Evolutionary conservation across 2,329 filamentous ascomycete genomes (phyloP).

Genomic region (Aplosporella prunicola): DNA sequence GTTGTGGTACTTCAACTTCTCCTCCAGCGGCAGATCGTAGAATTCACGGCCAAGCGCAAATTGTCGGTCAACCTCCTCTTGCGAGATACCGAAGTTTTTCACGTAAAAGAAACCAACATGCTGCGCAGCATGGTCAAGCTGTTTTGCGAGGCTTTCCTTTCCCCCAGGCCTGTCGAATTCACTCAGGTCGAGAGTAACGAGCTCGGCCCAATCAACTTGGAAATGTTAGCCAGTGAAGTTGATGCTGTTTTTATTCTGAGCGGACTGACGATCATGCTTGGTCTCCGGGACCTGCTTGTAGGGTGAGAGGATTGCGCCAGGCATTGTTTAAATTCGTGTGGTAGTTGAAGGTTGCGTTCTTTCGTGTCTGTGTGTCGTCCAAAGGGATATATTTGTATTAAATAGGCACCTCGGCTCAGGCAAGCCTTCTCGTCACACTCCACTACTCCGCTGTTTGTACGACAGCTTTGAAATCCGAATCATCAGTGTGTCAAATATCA

Average conservation of each 20-base stretch:
- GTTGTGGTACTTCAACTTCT: conserved; percentile 48
- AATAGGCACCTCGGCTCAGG: too few species aligned
- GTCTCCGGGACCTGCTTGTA: conserved; percentile 25
- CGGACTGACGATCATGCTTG: conserved; percentile 18
- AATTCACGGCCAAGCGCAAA: conserved; percentile 53
- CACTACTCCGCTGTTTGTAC: too few species aligned
- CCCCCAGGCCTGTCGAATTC: conserved; percentile 46
- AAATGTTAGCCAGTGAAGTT: not conserved
- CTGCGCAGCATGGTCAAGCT: conserved; percentile 46
- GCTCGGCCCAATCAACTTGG: conserved; percentile 44
- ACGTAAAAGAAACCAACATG: conserved; percentile 53
- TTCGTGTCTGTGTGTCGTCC: too few species aligned
- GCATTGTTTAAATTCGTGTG: conserved; percentile 12
- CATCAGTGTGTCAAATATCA: too few species aligned
- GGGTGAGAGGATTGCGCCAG: conserved; percentile 14
- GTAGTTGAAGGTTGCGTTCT: too few species aligned
- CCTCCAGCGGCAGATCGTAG: conserved; percentile 46
- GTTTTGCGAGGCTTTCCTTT: conserved; percentile 44
- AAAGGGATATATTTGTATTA: too few species aligned
- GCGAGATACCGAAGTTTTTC: conserved; percentile 49
- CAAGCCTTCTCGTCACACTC: too few species aligned
- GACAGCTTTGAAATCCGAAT: too few species aligned
- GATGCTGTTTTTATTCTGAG: not conserved
- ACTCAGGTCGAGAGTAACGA: conserved; percentile 48
- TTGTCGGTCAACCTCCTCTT: conserved; percentile 51